Conservation (phyloP, 83 land plant genomes). For the Picea abies region DNA sequence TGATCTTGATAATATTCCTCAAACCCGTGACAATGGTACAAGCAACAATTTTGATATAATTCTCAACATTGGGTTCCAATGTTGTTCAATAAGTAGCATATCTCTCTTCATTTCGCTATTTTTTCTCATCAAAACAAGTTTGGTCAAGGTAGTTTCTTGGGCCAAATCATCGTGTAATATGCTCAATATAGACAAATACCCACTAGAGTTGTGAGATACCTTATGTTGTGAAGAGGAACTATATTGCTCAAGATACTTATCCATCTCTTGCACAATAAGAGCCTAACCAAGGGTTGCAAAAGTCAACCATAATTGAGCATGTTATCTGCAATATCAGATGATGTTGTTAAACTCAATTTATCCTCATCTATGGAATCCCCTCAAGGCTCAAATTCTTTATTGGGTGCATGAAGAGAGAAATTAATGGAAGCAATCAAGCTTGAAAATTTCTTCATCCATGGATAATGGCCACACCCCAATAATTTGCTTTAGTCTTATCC, state of each 20-base stretch:
- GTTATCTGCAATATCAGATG: slow-evolving; percentile 6
- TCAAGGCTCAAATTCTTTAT: slow-evolving; percentile 8
- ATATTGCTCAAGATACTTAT: slow-evolving; percentile 49
- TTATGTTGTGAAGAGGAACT: slow-evolving; percentile 63
- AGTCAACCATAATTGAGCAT: slow-evolving; percentile 70
- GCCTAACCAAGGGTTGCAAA: slow-evolving; percentile 52
- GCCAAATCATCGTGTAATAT: slow-evolving; percentile 12
- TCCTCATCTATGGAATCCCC: slow-evolving; percentile 9
- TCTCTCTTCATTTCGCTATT: slow-evolving; percentile 35
- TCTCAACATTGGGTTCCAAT: neutral
- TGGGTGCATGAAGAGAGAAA: slow-evolving; percentile 60
- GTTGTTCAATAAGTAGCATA: slow-evolving; percentile 9
- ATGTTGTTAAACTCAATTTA: too few relatives aligned
- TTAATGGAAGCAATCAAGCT: slow-evolving; percentile 69
- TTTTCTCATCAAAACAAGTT: slow-evolving; percentile 4
- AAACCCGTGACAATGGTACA: slow-evolving; percentile 73
- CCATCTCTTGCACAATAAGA: slow-evolving; percentile 14
- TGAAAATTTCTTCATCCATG: slow-evolving; percentile 59
- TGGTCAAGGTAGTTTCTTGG: slow-evolving; percentile 32
- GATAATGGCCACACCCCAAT: slow-evolving; percentile 38
- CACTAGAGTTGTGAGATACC: slow-evolving; percentile 25
- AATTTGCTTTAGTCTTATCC: too few relatives aligned
- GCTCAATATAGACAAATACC: neutral
- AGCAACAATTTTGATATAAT: slow-evolving; percentile 68
- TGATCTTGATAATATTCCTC: slow-evolving; percentile 58